Percentiles rank a stretch among this genome's conserved stretches.
Conservation (phyloP, 495 filamentous ascomycete genomes). For the Hypoxylon intermedium region DNA sequence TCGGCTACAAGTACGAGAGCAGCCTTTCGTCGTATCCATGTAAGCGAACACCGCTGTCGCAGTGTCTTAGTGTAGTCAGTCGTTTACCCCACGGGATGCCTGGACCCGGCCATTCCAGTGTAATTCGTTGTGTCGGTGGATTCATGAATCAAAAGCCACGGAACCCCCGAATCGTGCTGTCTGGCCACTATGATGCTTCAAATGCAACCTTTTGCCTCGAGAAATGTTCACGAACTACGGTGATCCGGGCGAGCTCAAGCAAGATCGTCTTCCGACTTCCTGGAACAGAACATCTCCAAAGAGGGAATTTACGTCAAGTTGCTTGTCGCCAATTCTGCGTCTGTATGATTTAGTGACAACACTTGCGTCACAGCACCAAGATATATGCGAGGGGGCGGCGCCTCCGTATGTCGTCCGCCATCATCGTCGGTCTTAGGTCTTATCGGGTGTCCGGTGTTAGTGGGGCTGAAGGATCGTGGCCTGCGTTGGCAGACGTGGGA, state of each 20-base stretch:
- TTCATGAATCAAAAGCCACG: constrained; percentile 9
- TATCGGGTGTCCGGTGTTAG: constrained; percentile 28
- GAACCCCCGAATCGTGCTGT: background rate
- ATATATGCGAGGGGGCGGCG: background rate
- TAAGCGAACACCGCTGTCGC: no score
- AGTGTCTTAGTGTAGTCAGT: no score
- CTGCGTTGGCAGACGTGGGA: constrained; percentile 11
- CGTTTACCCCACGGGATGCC: background rate
- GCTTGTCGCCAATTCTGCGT: background rate
- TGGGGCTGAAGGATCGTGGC: constrained; percentile 28
- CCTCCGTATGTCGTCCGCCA: constrained; percentile 24
- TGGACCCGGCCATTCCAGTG: constrained; percentile 10
- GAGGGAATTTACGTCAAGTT: constrained; percentile 10
- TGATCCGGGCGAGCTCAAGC: background rate
- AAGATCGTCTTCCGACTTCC: constrained; percentile 5
- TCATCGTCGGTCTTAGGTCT: constrained; percentile 26
- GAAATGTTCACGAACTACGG: background rate
- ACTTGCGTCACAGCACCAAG: constrained; percentile 13
- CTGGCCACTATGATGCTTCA: constrained; percentile 8
- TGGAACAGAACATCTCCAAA: background rate
- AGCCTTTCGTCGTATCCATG: background rate
- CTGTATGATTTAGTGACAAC: background rate
- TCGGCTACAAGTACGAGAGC: background rate
- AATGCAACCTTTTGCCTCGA: constrained; percentile 11
- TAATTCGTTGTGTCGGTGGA: background rate